Base-by-base conservation (phyloP, 2,329 filamentous ascomycete genomes). In the Ascocoryne sarcoides region DNA sequence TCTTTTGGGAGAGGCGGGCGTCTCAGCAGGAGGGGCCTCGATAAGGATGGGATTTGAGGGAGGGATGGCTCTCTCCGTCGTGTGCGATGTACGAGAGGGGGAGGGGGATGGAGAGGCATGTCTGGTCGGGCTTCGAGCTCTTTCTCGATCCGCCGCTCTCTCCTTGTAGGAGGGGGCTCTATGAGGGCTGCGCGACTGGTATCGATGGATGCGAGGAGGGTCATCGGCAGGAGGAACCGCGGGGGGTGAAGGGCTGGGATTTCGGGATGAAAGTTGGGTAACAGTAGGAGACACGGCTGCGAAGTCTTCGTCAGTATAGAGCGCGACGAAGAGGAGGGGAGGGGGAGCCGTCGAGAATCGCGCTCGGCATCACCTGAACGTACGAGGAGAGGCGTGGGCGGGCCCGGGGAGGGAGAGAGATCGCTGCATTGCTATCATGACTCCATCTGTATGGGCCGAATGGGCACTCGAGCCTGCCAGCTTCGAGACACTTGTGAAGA, bases 131-230 rank as follows among this genome's bases (percentile, higher is more conserved):
- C 50, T 69, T 54, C 48, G 56, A 47, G 55, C 67, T 60, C 50
- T 71, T 65, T 60, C 64, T 47, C 65, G 66, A 49, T 70, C 69
- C 17, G 60, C 50, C 12, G 65, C 59, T 34, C 63, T 53, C 30
- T 65, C 58, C 47, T 68, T 67, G 44, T 64, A 62, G 39, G 61
- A 55, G 23, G 64, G 60, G 52, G 66, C 65, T 56, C 67, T 69
- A 46, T 66, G 62, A 47, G 75, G 75, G 59, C 73, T 77, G 54
- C 68, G 66, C 40, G 76, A 74, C 52, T 69, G 65, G 50, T 67
- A 65, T 53, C 69, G 68, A 56, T 69, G 68, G 43, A 70, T 62
- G 55, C 66, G 65, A 37, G 54, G 54, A 36, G 70, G 62, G n/a
- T n/a, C n/a, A n/a, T n/a, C n/a, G n/a, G n/a, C n/a, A n/a, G n/a